Evolutionary conservation across 2,329 filamentous ascomycete genomes (phyloP), one percentile per base, ranked within the genome.

Genomic region (Colletotrichum horii): DNA sequence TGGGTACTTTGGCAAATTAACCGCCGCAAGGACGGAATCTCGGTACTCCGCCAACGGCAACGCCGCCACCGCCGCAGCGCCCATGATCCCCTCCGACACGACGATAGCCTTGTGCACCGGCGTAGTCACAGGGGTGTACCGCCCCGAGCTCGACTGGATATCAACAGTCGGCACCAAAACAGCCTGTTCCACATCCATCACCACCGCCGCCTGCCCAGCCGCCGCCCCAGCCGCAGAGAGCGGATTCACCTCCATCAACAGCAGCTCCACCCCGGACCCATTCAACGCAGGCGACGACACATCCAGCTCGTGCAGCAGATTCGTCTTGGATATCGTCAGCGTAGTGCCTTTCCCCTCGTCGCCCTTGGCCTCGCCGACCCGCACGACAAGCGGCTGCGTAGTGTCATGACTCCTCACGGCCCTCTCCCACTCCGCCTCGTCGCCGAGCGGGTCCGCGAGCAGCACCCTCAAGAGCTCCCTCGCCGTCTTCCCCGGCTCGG

Each of bases 81-180:
- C 95, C 69, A 91, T 86, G 4, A 98, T 85, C 0, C 95, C 96
- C 65, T 94, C 90, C 0, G 92, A 93, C 11, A 98, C 90, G 12
- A 98, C 80, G 19, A 98, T 84, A 1, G 93, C 92, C 81, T 93
- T 94, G 82, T 98, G 96, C 2, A 98, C 95, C 0, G 96, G 96
- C 60, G 95, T 95, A 8, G 92, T 91, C 56, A 97, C 88, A 19
- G 92, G 90, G 15, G 92, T 92, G 72, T 92, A 89, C 76, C 92
- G 88, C 11, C 93, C 92, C 19, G 91, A 91, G 76, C 88, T 89
- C 16, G 93, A 92, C 8, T 91, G 91, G 56, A 95, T 94, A 24
- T 94, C 92, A 38, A 98, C 89, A 1, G 89, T 89, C 4, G 96
- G 96, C 22, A 95, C 93, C n/a, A 98, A 89, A 15, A 96, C 87